These are phyloP conservation scores for Sugiyamaella marilandica DNA, from an alignment of 805 yeast genomes.

Conservation along the genomic window DNA sequence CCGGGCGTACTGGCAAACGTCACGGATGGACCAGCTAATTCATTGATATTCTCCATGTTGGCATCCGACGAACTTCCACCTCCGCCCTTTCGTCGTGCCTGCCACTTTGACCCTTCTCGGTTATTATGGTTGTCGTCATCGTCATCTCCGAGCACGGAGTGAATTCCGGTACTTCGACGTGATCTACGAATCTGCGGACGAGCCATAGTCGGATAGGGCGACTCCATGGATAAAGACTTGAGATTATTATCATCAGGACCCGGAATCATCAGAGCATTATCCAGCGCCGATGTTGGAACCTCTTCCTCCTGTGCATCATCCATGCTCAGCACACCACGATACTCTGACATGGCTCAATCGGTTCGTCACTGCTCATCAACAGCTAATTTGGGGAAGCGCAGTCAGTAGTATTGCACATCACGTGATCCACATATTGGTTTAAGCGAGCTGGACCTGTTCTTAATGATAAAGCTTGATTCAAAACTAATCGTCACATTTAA, in stretches of 20 bases:
- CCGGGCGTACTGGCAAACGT: not conserved
- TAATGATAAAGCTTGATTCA: too few species aligned
- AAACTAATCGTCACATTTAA: too few species aligned
- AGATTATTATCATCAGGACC: conserved; percentile 5
- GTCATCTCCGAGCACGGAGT: not conserved
- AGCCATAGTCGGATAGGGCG: conserved; percentile 23
- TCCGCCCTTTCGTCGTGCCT: not conserved
- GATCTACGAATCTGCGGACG: conserved; percentile 11
- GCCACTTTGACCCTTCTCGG: not conserved
- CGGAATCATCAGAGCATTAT: conserved; percentile 19
- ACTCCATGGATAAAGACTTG: not conserved
- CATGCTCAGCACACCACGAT: not conserved
- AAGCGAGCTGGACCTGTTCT: too few species aligned
- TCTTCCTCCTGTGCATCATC: conserved; percentile 12
- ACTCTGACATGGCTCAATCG: not conserved
- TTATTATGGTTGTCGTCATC: not conserved
- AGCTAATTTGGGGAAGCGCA: too few species aligned
- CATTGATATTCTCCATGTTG: not conserved
- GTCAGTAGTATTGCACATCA: too few species aligned
- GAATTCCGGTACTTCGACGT: conserved; percentile 2
- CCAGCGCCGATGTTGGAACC: conserved; percentile 18
- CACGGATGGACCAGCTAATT: not conserved
- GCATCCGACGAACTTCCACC: not conserved
- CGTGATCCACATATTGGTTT: too few species aligned
- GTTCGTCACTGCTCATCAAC: too few species aligned